Evolutionary conservation across 768 basidiomycete genomes (phyloP).

Genomic region (Termitomyces sp.): DNA sequence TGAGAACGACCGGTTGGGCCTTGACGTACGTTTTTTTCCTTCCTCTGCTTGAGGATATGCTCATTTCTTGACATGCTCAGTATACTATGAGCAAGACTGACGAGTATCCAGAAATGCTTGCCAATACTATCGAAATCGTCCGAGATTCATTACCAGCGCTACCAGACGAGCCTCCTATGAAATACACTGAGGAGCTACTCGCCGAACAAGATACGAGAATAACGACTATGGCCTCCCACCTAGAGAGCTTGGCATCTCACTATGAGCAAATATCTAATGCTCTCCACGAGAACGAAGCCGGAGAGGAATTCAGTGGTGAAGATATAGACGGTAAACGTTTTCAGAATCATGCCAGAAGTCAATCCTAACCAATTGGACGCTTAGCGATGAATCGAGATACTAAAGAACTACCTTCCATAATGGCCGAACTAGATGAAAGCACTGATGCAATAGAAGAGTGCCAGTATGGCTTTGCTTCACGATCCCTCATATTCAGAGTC

Average conservation of each 20-base stretch:
- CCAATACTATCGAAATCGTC: conserved; percentile 52
- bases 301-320: conserved; percentile 61
- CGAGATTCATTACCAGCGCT: conserved; percentile 45
- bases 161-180: conserved; percentile 8
- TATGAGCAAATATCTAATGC: conserved; percentile 76
- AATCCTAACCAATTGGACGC: background rate
- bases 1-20: conserved; percentile 60
- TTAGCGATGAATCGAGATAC: conserved; percentile 81
- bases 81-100: conserved; percentile 59
- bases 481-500: background rate
- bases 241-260: conserved; percentile 71
- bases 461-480: conserved; percentile 41
- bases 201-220: conserved; percentile 53
- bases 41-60: background rate
- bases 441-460: conserved; percentile 47
- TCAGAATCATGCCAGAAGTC: background rate
- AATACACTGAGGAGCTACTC: conserved; percentile 45
- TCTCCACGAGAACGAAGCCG: conserved; percentile 64
- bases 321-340: conserved; percentile 55
- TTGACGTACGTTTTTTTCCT: conserved; percentile 52
- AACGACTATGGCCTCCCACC: conserved; percentile 65
- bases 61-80: conserved; percentile 29
- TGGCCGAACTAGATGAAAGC: conserved; percentile 66
- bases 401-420: conserved; percentile 70
- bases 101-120: conserved; percentile 65